phyloP scores from a whole-genome alignment of 2,329 filamentous ascomycete genomes.

The Penicillium sclerotiorum region DNA sequence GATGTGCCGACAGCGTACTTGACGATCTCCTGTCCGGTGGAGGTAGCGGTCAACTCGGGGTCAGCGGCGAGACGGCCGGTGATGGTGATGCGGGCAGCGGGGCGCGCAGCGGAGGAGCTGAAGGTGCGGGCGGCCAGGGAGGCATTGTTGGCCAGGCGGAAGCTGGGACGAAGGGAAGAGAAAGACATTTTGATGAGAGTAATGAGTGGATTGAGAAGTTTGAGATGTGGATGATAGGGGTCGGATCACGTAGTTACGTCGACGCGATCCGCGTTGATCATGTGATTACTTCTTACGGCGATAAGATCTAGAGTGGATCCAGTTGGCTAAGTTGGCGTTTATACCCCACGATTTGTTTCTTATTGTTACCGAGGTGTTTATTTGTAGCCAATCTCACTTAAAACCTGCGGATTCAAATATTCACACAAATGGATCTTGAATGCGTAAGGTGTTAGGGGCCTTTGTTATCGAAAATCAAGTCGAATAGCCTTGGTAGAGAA shows the following conservation, averaged over 20 bases:
- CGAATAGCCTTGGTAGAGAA: no score
- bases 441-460: no score
- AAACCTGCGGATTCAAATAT: no score
- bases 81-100: slow-evolving; percentile 79
- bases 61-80: slow-evolving; percentile 80
- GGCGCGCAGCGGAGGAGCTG: slow-evolving; percentile 64
- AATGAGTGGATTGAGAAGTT: background rate
- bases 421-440: no score
- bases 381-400: no score
- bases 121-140: slow-evolving; percentile 68
- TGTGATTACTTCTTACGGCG: background rate
- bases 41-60: slow-evolving; percentile 73
- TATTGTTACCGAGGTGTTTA: no score
- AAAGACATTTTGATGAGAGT: slow-evolving; percentile 33
- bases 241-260: slow-evolving; percentile 2
- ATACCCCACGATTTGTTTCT: background rate
- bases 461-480: no score
- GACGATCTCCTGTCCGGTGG: slow-evolving; percentile 72
- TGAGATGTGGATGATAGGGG: background rate
- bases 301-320: background rate
- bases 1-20: slow-evolving; percentile 75
- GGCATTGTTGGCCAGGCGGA: slow-evolving; percentile 47
- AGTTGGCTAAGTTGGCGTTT: no score
- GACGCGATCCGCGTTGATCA: slow-evolving; percentile 2
- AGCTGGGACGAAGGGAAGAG: slow-evolving; percentile 56